These are phyloP conservation scores for Fragosphaeria purpurea DNA, from an alignment of 2,329 filamentous ascomycete genomes.

Conservation along the genomic window DNA sequence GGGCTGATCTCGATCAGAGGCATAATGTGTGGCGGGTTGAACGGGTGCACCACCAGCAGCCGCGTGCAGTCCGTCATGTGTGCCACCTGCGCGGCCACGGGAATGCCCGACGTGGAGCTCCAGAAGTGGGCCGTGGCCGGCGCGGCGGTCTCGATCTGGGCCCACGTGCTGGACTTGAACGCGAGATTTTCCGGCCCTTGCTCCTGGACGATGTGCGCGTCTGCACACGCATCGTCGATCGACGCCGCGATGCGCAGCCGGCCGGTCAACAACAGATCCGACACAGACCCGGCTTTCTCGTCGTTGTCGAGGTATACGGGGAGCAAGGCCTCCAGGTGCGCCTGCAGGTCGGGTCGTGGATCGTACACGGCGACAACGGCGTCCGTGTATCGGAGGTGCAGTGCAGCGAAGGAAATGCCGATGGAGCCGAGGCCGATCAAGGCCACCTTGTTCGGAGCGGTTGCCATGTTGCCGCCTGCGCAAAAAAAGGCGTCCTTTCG, in stretches of 20 bases:
- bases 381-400: constrained; percentile 3
- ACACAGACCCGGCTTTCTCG: not conserved
- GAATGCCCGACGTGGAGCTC: constrained; percentile 28
- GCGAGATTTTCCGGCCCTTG: constrained; percentile 30
- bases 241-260: not conserved
- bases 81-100: constrained; percentile 20
- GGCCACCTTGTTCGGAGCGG: not conserved
- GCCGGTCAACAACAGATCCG: not conserved
- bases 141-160: constrained; percentile 21
- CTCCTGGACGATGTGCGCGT: constrained; percentile 9
- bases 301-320: constrained; percentile 2
- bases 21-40: constrained; percentile 38
- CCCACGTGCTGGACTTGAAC: constrained; percentile 28
- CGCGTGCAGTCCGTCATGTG: constrained; percentile 19
- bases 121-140: constrained; percentile 26
- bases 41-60: constrained; percentile 35
- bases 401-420: constrained; percentile 9
- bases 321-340: not conserved
- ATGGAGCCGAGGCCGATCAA: constrained; percentile 7
- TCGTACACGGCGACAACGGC: constrained; percentile 3
- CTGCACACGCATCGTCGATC: not conserved
- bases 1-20: constrained; percentile 36
- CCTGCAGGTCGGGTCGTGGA: constrained; percentile 5
- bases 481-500: too few relatives aligned
- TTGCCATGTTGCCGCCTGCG: too few relatives aligned